Evolutionary conservation across 1,139 yeast genomes (phyloP), one percentile per base, ranked within the genome.

Genomic region (Kodamaea sp.): DNA sequence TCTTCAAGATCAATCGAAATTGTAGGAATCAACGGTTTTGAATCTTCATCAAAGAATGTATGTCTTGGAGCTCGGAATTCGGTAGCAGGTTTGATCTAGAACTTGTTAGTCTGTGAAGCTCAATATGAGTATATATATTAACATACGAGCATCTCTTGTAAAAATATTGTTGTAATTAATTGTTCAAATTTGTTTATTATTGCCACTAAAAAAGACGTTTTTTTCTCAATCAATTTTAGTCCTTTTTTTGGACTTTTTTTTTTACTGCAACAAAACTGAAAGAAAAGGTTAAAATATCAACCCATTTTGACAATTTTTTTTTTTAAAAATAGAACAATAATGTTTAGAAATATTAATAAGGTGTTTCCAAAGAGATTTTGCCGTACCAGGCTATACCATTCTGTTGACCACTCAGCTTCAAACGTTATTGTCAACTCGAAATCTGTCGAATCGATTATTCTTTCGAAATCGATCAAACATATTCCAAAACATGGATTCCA

Each of bases 401-500:
- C 75, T 0, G 47, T 49, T 6, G 63, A 63, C 43, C 75, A 70
- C 43, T 60, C 67, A 3, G 44, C 55, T 2, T 57, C 73, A 26
- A 66, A 67, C 42, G 31, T 46, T 22, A 66, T 69, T 32, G 50
- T 67, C 24, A 57, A 65, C 44, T 43, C 53, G 7, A 48, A 54
- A 26, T 46, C 55, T 9, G 54, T 68, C 9, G 75, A 69, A 41
- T 55, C 67, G 12, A 54, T 57, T 32, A 58, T 71, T 22, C 55
- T 71, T 36, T 48, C 58, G 33, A 62, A 62, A 43, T 63, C 77
- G 0, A 43, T 70, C n/a, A 63, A 60, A 27, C 67, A 67, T 45
- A 85, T 90, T 24, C 95, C 96, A 1, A 52, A 61, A 37, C 67
- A 62, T 41, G 97, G 97, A 2, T 88, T 92, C 58, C 65, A 74